A percentile compares a stretch with the other conserved stretches of the same genome.
phyloP scores from a whole-genome alignment of 2,329 filamentous ascomycete species.

The Metarhizium guizhouense region DNA sequence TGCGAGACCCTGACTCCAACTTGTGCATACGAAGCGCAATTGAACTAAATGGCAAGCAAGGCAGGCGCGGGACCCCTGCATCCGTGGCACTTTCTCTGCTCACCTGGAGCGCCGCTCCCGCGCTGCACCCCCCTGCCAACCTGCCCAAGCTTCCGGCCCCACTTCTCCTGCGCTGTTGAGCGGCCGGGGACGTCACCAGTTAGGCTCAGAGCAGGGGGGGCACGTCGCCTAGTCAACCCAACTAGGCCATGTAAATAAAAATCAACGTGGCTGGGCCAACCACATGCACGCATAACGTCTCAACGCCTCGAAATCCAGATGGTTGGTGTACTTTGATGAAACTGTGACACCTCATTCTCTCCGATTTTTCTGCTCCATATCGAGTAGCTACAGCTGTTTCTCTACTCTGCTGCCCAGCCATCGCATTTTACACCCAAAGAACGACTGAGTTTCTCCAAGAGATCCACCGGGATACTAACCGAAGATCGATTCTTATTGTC shows the following conservation, averaged over 20 bases:
- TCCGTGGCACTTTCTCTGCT: neutral
- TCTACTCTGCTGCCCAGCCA: neutral
- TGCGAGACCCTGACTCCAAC: too few relatives aligned
- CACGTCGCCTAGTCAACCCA: slow-evolving; percentile 18
- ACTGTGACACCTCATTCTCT: neutral
- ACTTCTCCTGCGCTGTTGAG: too few relatives aligned
- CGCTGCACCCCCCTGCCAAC: neutral
- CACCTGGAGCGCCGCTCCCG: neutral
- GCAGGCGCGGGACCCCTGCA: slow-evolving; percentile 1
- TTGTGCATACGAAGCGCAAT: too few relatives aligned
- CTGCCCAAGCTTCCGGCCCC: neutral
- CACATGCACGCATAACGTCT: slow-evolving; percentile 5
- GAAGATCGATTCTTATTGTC: slow-evolving; percentile 1
- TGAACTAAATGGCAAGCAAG: neutral
- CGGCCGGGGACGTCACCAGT: neutral
- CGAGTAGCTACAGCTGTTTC: neutral
- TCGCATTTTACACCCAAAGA: neutral
- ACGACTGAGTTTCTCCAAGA: neutral
- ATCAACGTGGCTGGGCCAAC: slow-evolving; percentile 23
- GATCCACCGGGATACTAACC: neutral
- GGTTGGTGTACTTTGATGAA: slow-evolving; percentile 4
- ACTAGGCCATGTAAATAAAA: slow-evolving; percentile 19
- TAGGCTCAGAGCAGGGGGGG: neutral
- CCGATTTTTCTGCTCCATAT: neutral
- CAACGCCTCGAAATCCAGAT: slow-evolving; percentile 8